Base-by-base conservation (phyloP, 352 stramenopile genomes). In the Elongisporangium prolatum region DNA sequence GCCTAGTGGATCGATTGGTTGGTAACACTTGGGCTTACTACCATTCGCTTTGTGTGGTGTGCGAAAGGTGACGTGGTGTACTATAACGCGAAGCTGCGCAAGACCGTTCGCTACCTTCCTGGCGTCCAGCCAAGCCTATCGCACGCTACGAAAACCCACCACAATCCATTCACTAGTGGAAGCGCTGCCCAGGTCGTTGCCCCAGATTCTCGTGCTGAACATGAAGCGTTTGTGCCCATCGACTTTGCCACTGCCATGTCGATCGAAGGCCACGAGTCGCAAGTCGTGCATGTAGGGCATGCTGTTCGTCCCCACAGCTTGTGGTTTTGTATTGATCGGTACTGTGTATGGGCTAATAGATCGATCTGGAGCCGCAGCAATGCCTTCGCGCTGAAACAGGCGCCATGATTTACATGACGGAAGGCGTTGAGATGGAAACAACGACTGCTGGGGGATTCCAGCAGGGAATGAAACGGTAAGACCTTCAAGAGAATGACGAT, bases 351-450 rank as follows among this genome's bases (percentile, higher is more conserved):
- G 24, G 60, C 40, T 18, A 56, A 59, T 67, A 90, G 70, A 84
- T 97, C 48, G 79, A 95, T 40, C 71, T 98, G 6, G 72, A 93
- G 68, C 86, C 86, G 21, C 85, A 96, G 38, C 89, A 98, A 71
- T 90, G 93, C 22, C 68, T 98, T 34, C 79, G 95, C 28, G 92
- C 93, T 6, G 93, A 98, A 68, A 96, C 79, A 14, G 93, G 93
- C 7, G 88, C 93, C 16, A 97, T 98, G 86, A 89, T 98, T 50
- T 98, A 97, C 74, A 98, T 98, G 93, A 98, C 91, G 7, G 77
- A 98, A 34, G 88, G 88, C 24, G 80, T 98, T 7, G 74, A 89
- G 25, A 96, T 98, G 84, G 80, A 96, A 49, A 97, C 88, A 28
- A 93, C 78, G 0, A 97, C 88, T 8, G 91, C 88, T n/a, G 93